phyloP scores from a whole-genome alignment of 139 green algal species.

The Micractinium sp. region DNA sequence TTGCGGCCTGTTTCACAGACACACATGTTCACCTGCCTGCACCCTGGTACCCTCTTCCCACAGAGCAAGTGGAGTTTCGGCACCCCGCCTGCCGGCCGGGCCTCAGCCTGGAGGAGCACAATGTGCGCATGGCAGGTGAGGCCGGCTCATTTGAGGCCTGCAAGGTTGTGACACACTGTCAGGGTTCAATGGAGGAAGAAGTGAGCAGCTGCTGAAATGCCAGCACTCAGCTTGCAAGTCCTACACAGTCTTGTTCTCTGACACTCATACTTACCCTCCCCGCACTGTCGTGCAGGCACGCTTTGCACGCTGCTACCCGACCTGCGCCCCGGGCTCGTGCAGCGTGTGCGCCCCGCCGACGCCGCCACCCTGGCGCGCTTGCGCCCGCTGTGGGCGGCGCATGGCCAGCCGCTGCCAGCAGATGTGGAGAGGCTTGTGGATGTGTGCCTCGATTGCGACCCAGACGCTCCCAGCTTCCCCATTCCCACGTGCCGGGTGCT shows the following conservation, averaged over 20 bases:
- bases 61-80: slow-evolving; percentile 32
- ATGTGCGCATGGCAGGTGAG: background rate
- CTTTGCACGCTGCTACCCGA: slow-evolving; percentile 11
- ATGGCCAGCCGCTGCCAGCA: slow-evolving; percentile 19
- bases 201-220: no score
- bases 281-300: background rate
- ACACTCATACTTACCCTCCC: background rate
- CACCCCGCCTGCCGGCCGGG: slow-evolving; percentile 19
- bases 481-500: slow-evolving; percentile 29
- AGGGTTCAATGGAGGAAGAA: no score
- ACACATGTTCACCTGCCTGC: background rate
- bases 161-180: no score
- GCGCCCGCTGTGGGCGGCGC: slow-evolving; percentile 12
- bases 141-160: no score
- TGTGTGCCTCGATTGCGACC: slow-evolving; percentile 25
- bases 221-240: background rate
- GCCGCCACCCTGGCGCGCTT: background rate
- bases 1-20: background rate
- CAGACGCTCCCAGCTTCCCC: slow-evolving; percentile 28
- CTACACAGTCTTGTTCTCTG: background rate
- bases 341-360: background rate
- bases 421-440: background rate
- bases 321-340: background rate
- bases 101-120: background rate
- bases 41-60: background rate